Conservation (phyloP, 768 basidiomycete species). For the Agrocybe praecox region DNA sequence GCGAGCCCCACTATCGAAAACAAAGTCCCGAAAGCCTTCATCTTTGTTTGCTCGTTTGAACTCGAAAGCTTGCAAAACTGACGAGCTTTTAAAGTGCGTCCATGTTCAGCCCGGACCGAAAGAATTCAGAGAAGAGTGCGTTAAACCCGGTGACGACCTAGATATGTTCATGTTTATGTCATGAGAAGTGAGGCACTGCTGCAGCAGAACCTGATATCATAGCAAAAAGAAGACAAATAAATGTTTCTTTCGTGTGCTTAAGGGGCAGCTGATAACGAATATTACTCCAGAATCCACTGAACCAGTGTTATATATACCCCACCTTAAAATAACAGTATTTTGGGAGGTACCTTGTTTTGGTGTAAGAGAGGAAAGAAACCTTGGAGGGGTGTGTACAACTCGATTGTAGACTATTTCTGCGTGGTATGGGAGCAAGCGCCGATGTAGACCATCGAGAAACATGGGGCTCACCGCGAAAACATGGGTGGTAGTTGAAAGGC, state of each 20-base stretch:
- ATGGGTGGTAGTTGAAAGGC: no score
- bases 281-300: background rate
- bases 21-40: constrained; percentile 7
- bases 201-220: constrained; percentile 1
- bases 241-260: background rate
- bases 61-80: background rate
- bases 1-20: constrained; percentile 2
- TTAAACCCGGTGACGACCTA: background rate
- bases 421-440: no score
- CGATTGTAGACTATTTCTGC: no score
- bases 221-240: background rate
- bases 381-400: no score
- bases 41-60: background rate
- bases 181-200: background rate
- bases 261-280: background rate
- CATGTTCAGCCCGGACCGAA: constrained; percentile 9
- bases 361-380: background rate
- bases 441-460: no score
- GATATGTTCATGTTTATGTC: background rate
- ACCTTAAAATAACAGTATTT: background rate
- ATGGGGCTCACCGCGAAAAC: no score
- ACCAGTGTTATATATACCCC: background rate
- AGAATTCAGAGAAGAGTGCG: constrained; percentile 1
- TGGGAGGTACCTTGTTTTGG: background rate
- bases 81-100: constrained; percentile 7